These are phyloP conservation scores for Hypoxylon sp. DNA, from an alignment of 2,329 filamentous ascomycete genomes.

Conservation along the genomic window DNA sequence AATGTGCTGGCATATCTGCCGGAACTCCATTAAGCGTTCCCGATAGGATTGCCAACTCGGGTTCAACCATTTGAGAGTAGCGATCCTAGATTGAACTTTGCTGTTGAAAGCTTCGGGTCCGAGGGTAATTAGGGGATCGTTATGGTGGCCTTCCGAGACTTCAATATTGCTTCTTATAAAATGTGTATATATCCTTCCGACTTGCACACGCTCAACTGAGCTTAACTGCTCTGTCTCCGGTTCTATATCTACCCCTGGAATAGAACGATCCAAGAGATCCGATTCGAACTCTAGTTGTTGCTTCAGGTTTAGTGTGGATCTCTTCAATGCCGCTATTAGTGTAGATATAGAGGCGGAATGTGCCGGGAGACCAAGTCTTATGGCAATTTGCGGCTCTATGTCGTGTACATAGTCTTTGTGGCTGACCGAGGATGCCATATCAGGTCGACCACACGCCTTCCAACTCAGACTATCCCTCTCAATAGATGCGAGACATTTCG, in stretches of 20 bases:
- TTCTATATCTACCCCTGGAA: background rate
- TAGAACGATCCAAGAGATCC: background rate
- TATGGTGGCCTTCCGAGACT: background rate
- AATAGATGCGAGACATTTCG: background rate
- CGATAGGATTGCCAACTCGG: constrained; percentile 11
- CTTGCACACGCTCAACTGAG: constrained; percentile 1
- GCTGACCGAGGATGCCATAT: background rate
- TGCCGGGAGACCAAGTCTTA: background rate
- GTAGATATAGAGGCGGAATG: background rate
- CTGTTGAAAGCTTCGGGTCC: constrained; percentile 2
- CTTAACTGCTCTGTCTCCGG: background rate
- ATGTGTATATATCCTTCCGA: constrained; percentile 13
- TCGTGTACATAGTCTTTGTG: background rate
- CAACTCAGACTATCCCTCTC: background rate
- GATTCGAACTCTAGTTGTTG: constrained; percentile 9
- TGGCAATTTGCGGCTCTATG: background rate
- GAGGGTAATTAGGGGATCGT: background rate
- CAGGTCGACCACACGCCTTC: background rate
- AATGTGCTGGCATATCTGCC: constrained; percentile 17
- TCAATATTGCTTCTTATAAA: background rate
- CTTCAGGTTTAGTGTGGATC: background rate
- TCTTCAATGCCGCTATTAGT: background rate
- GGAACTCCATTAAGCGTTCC: constrained; percentile 4
- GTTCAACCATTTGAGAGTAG: constrained; percentile 7
- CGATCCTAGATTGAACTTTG: constrained; percentile 8